A percentile compares a stretch with the other conserved stretches of the same genome.
Evolutionary conservation across 75 land plant species (phyloP).

Genomic region (Pinus tabuliformis): DNA sequence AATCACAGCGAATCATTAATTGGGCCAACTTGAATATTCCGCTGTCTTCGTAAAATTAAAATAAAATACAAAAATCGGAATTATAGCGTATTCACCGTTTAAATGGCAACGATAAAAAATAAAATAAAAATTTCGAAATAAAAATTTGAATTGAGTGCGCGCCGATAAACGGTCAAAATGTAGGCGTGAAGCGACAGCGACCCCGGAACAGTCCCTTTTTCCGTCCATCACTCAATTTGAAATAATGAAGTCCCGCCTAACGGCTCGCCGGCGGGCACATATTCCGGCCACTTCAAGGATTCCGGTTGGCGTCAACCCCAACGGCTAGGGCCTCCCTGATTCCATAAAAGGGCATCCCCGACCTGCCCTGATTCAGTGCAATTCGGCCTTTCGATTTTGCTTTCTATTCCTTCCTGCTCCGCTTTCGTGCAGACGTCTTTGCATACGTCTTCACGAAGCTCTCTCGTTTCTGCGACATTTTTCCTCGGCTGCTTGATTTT

Average conservation of each 20-base stretch:
- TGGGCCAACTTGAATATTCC: too few species aligned
- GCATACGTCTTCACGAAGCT: slow-evolving; percentile 13
- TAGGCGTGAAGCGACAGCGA: neutral
- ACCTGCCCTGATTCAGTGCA: neutral
- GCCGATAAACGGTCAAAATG: slow-evolving; percentile 11
- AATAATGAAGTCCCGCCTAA: slow-evolving; percentile 3
- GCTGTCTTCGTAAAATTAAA: too few species aligned
- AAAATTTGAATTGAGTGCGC: neutral
- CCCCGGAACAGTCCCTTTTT: neutral
- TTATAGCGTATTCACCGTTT: too few species aligned
- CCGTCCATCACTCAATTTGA: neutral
- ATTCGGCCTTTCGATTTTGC: neutral
- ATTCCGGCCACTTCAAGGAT: neutral
- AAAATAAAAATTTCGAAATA: neutral
- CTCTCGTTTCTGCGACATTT: too few species aligned
- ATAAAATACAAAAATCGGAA: too few species aligned
- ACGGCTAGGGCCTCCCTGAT: neutral
- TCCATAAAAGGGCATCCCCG: neutral
- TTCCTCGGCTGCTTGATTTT: too few species aligned
- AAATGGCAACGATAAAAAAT: too few species aligned
- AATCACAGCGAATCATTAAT: too few species aligned
- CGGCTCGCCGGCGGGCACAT: neutral
- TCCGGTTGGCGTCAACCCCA: neutral
- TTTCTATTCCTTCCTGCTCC: neutral
- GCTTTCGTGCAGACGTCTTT: slow-evolving; percentile 10